Evolutionary conservation across 148 eudicot genomes (phyloP).

Genomic region (Vaccinium macrocarpon): DNA sequence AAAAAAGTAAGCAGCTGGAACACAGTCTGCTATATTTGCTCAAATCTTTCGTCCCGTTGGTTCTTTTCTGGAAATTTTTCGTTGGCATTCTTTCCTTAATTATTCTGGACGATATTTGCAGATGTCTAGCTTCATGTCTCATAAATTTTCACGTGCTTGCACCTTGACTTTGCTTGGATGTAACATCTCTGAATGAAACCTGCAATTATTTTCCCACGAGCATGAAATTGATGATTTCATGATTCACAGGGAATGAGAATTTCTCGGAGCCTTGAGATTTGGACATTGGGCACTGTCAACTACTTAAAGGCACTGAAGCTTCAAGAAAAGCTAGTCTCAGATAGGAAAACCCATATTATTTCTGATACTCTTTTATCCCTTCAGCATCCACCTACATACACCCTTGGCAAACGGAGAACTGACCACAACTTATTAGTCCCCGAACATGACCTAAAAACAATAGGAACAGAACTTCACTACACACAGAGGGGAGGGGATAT

Average conservation of each 20-base stretch:
- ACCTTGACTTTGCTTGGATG: background rate
- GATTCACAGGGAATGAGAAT: constrained; percentile 52
- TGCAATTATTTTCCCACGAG: background rate
- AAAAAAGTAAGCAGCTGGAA: background rate
- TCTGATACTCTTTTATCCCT: constrained; percentile 62
- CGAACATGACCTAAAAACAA: constrained; percentile 51
- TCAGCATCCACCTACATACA: constrained; percentile 91
- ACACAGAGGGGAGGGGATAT: constrained; percentile 88
- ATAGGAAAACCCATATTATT: constrained; percentile 55
- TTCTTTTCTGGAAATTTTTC: background rate
- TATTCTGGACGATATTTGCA: background rate
- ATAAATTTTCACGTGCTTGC: background rate
- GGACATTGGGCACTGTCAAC: constrained; percentile 78
- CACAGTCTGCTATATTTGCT: background rate
- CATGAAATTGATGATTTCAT: constrained; percentile 11
- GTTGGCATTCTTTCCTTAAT: background rate
- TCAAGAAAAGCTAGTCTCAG: constrained; percentile 69
- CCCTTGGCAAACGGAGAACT: constrained; percentile 83
- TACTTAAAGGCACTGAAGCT: constrained; percentile 74
- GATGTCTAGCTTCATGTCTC: background rate
- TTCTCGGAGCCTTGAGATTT: constrained; percentile 57
- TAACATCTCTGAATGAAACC: background rate
- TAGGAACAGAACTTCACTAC: constrained; percentile 91
- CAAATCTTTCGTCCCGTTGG: background rate
- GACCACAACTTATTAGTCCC: constrained; percentile 71